Conservation (phyloP, 352 stramenopile species). For the Phytopythium montanum region DNA sequence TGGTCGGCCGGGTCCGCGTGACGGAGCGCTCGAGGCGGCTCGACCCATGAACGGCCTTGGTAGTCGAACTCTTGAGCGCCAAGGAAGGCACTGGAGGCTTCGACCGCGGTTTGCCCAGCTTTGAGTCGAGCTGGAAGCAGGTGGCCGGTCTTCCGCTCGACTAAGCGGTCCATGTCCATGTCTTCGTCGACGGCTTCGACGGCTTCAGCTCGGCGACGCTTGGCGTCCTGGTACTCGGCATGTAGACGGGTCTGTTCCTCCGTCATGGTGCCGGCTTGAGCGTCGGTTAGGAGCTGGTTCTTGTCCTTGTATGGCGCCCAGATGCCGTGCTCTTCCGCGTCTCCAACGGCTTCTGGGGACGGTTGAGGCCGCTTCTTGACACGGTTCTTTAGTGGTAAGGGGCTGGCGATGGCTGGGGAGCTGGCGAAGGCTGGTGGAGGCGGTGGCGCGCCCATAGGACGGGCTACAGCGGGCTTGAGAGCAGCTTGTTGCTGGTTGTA, state of each 20-base stretch:
- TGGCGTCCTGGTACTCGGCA: conserved; percentile 51
- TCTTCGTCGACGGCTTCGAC: conserved; percentile 68
- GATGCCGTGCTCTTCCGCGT: conserved; percentile 39
- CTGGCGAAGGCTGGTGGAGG: conserved; percentile 15
- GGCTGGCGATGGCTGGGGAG: conserved; percentile 22
- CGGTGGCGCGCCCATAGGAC: conserved; percentile 22
- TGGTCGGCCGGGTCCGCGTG: conserved; percentile 79
- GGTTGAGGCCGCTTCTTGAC: conserved; percentile 31
- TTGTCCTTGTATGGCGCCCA: conserved; percentile 68
- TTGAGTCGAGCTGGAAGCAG: conserved; percentile 68
- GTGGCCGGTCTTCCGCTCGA: conserved; percentile 83
- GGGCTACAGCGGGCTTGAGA: conserved; percentile 11
- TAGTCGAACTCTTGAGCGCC: conserved; percentile 93
- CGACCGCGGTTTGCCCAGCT: conserved; percentile 56
- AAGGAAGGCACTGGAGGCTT: conserved; percentile 84
- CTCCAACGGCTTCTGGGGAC: conserved; percentile 46
- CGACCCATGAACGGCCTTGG: conserved; percentile 94
- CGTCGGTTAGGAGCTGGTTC: conserved; percentile 34
- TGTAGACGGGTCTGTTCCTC: conserved; percentile 49
- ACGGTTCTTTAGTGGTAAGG: no score
- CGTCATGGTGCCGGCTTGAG: conserved; percentile 42
- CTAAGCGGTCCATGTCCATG: conserved; percentile 84
- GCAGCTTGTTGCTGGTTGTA: conserved; percentile 48
- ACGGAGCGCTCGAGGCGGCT: conserved; percentile 81
- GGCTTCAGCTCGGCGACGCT: conserved; percentile 45